These are phyloP conservation scores for Lipomyces starkeyi DNA, from an alignment of 805 yeast species.

Conservation along the genomic window DNA sequence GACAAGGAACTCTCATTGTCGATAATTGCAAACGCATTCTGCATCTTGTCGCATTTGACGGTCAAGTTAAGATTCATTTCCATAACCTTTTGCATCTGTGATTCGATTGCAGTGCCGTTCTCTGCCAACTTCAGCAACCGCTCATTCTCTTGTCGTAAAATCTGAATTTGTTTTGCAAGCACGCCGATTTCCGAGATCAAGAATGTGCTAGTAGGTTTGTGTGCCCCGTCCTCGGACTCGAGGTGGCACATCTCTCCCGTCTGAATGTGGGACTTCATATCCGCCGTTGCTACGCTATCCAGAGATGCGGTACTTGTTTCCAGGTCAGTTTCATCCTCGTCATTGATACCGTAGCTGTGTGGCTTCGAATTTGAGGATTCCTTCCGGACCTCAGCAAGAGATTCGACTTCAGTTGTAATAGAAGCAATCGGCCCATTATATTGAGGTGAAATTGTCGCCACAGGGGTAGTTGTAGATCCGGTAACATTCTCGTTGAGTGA, in stretches of 20 bases:
- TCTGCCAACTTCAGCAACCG: background rate
- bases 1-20: constrained; percentile 2
- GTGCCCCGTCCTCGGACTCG: background rate
- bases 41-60: constrained; percentile 3
- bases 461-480: background rate
- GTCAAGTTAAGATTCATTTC: background rate
- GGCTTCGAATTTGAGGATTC: background rate
- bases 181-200: background rate
- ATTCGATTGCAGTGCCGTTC: background rate
- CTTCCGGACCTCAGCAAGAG: background rate
- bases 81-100: background rate
- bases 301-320: background rate
- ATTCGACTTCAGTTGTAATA: background rate
- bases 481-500: background rate
- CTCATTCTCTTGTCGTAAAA: background rate
- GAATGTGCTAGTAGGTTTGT: background rate
- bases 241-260: background rate
- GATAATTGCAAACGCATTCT: constrained; percentile 5
- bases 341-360: background rate
- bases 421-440: background rate
- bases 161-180: background rate
- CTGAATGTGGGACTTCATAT: background rate
- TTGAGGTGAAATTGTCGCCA: background rate
- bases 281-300: background rate
- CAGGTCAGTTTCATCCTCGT: background rate